Conservation (phyloP, 768 basidiomycete genomes). For the Coprinopsis strossmayeri region DNA sequence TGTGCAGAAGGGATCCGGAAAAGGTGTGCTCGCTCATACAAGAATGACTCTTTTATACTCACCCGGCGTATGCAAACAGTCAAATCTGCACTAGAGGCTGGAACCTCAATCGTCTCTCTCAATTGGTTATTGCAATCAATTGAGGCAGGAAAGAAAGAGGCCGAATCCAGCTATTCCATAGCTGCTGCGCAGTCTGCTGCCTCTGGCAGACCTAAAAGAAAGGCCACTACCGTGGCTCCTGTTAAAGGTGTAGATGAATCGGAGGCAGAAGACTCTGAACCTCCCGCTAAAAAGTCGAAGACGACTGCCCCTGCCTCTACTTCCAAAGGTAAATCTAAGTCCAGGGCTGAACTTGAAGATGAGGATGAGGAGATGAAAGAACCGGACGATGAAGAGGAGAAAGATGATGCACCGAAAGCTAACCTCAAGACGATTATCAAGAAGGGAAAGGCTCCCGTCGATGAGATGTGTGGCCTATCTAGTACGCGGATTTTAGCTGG, state of each 20-base stretch:
- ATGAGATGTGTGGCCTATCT: neutral
- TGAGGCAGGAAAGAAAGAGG: constrained; percentile 2
- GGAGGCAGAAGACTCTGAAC: neutral
- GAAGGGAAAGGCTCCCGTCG: constrained; percentile 3
- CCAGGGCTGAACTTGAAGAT: neutral
- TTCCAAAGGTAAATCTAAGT: neutral
- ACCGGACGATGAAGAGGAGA: neutral
- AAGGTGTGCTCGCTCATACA: neutral
- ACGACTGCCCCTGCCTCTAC: neutral
- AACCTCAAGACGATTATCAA: constrained; percentile 1
- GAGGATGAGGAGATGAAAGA: constrained; percentile 5
- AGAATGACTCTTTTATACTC: neutral
- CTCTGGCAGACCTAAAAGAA: neutral
- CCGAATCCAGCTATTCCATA: neutral
- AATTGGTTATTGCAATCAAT: constrained; percentile 1
- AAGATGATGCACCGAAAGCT: neutral
- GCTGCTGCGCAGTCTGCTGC: neutral
- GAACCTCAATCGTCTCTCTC: neutral
- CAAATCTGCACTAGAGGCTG: neutral
- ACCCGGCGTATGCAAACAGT: neutral
- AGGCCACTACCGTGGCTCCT: neutral
- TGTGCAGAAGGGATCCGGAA: neutral
- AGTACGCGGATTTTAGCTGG: neutral
- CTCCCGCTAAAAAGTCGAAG: constrained; percentile 1
- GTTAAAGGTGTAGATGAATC: neutral